Base-by-base conservation (phyloP, 2,329 filamentous ascomycete genomes). In the Colletotrichum melonis region DNA sequence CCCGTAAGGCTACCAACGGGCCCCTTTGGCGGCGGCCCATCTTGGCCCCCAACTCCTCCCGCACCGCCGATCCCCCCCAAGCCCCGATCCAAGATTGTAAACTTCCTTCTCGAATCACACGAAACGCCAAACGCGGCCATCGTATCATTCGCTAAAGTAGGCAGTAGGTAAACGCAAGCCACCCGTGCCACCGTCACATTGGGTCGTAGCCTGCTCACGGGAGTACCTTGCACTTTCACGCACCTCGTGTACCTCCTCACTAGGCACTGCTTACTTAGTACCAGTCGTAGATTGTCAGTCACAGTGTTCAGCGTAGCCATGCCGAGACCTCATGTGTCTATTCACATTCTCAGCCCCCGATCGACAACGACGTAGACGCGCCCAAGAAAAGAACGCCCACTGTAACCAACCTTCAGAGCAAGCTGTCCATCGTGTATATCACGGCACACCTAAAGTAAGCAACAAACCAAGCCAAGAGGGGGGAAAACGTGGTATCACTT, bases 1-100 rank as follows among this genome's bases (percentile, higher is more conserved):
- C 59, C 69, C 55, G 59, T 60, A 72, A 60, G 66, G 70, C 70
- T 64, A 22, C 70, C n/a, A 38, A 16, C 38, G 30, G n/a, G 22
- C 54, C 26, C 24, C 54, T 49, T 49, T 19, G 64, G 24, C 38
- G 26, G 28, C 65, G 22, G n/a, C 14, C 2, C 8, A 69, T 64
- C 42, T 59, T n/a, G 38, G 65, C 65, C 66, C 69, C 66, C 54
- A 59, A 72, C 38, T 58, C 46, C 24, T 59, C 65, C 38, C 69
- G 35, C 59, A 52, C 38, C 69, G 35, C 59, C 22, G 30, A 28
- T 56, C 58, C 16, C 35, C 55, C 42, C 7, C 6, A 46, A 46
- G 26, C n/a, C 69, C 52, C 42, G 49, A 69, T 58, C 69, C 54
- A 8, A 59, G 24, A 54, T 56, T 56, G n/a, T 56, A 32, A 52